Evolutionary conservation across 148 eudicot genomes (phyloP).

Genomic region (Suaeda aralocaspica): DNA sequence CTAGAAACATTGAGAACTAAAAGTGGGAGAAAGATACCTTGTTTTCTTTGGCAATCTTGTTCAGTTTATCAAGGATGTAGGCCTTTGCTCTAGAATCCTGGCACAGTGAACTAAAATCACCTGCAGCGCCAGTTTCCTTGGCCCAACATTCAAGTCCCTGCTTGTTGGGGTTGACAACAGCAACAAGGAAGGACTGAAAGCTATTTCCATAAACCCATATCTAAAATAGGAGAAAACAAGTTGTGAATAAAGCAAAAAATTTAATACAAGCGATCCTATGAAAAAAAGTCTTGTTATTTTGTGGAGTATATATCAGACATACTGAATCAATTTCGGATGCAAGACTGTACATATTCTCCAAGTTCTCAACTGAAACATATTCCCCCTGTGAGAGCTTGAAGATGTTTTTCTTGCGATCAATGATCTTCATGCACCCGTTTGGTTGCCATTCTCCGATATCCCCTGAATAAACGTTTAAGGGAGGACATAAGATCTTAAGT

Average conservation of each 20-base stretch:
- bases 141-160: conserved; percentile 72
- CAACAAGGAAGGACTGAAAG: conserved; percentile 80
- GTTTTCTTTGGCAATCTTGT: conserved; percentile 53
- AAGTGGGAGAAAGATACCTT: conserved; percentile 45
- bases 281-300: background rate
- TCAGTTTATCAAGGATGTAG: conserved; percentile 54
- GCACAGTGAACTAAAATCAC: conserved; percentile 56
- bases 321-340: conserved; percentile 63
- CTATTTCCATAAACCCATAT: conserved; percentile 93
- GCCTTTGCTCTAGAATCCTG: conserved; percentile 53
- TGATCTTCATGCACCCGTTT: conserved; percentile 86
- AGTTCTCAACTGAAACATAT: conserved; percentile 83
- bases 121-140: conserved; percentile 45
- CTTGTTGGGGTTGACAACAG: conserved; percentile 65
- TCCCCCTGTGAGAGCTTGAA: conserved; percentile 99
- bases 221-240: conserved; percentile 32
- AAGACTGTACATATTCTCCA: conserved; percentile 70
- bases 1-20: background rate
- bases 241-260: background rate
- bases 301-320: conserved; percentile 11
- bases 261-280: background rate
- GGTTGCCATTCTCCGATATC: conserved; percentile 97
- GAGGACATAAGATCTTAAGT: background rate
- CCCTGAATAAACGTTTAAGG: conserved; percentile 37
- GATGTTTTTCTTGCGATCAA: conserved; percentile 96